Conservation (phyloP, 2,329 filamentous ascomycete genomes). For the Pochonia chlamydosporia region DNA sequence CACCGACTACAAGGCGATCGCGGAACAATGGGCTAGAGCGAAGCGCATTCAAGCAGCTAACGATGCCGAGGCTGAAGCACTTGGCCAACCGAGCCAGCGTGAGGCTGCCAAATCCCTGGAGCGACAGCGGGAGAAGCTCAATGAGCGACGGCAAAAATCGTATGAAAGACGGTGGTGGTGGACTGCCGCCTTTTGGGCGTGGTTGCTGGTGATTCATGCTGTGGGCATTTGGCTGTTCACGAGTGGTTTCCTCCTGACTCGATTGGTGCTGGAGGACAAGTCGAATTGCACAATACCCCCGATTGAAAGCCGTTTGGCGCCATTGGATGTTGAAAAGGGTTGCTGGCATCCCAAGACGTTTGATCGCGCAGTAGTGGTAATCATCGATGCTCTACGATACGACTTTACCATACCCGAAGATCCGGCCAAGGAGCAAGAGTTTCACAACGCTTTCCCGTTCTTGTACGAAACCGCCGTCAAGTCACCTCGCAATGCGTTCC, state of each 20-base stretch:
- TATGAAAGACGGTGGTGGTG: slow-evolving; percentile 51
- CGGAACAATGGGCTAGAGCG: slow-evolving; percentile 47
- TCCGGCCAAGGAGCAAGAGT: slow-evolving; percentile 39
- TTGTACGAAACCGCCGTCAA: slow-evolving; percentile 75
- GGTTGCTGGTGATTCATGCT: slow-evolving; percentile 68
- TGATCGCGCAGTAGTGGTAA: slow-evolving; percentile 80
- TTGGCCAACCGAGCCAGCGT: slow-evolving; percentile 24
- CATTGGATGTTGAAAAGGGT: slow-evolving; percentile 50
- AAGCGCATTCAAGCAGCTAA: slow-evolving; percentile 42
- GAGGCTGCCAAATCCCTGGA: slow-evolving; percentile 34
- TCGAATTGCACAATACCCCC: slow-evolving; percentile 67
- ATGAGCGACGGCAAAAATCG: slow-evolving; percentile 39
- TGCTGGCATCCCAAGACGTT: slow-evolving; percentile 98
- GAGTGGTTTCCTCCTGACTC: slow-evolving; percentile 87
- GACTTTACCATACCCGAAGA: slow-evolving; percentile 83
- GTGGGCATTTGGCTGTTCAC: slow-evolving; percentile 88
- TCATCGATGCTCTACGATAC: slow-evolving; percentile 92
- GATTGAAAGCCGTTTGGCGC: slow-evolving; percentile 40
- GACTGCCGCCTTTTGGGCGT: slow-evolving; percentile 62
- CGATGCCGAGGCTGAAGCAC: slow-evolving; percentile 26
- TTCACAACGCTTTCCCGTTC: slow-evolving; percentile 83
- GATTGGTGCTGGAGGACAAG: slow-evolving; percentile 71
- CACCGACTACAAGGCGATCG: slow-evolving; percentile 48
- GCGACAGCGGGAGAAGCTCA: slow-evolving; percentile 39
- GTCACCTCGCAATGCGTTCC: slow-evolving; percentile 75